Evolutionary conservation across 1,139 yeast genomes (phyloP), one percentile per base, ranked within the genome.

Genomic region (Blastobotrys petasosporus): DNA sequence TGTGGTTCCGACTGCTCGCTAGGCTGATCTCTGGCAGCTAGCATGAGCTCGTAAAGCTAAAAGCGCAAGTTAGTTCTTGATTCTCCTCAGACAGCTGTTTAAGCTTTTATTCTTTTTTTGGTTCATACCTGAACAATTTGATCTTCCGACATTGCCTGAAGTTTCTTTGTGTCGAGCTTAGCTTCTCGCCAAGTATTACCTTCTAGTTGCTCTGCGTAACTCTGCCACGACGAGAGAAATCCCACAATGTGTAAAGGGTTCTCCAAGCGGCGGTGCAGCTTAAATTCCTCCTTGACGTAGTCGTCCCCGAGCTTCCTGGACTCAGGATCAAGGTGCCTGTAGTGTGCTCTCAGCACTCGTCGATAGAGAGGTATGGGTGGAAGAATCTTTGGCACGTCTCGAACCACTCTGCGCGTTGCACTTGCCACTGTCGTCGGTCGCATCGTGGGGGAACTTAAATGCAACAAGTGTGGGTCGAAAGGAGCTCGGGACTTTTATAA

Each of bases 161-260:
- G 71, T 48, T 83, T 82, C 35, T 71, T 73, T 54, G 77, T 70
- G 34, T 82, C 80, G 59, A 92, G 68, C 39, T 79, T 78, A 7
- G 83, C 86, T 43, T 74, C 76, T 61, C 75, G 69, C 97, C 97
- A 92, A 37, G 74, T 71, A 2, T 85, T 94, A 12, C 86, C 85
- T 39, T 81, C 80, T 32, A 92, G 75, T 61, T 74, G 71, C 46
- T 77, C 77, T 49, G 86, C 74, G 59, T 92, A 92, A 57, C 86
- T 61, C 55, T 92, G 98, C 98, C 98, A 92, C 54, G 87, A 83
- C 1, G 95, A 79, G 52, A 92, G 73, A 59, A 92, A 92, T 10
- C 97, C 97, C 8, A 94, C 90, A 32, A 92, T 87, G 61, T 90
- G 95, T 33, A 88, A 72, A 1, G 98, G 97, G 63, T 92, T 88